These are phyloP conservation scores for Populus nigra DNA, from an alignment of 345 rosid genomes.

Conservation along the genomic window DNA sequence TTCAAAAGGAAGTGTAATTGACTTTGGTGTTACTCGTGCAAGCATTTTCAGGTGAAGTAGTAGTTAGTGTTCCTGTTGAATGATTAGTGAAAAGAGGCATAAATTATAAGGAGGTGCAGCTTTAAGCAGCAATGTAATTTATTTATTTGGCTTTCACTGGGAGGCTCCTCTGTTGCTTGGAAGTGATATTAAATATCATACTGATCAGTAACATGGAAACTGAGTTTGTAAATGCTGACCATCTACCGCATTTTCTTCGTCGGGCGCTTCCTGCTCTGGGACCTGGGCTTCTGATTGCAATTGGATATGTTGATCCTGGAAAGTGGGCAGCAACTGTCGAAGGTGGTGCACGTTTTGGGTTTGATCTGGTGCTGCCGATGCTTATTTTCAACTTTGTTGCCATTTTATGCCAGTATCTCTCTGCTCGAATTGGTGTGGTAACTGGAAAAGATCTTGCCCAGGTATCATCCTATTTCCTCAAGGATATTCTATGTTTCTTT, in stretches of 20 bases:
- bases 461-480: conserved; percentile 38
- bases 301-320: conserved; percentile 91
- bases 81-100: conserved; percentile 17
- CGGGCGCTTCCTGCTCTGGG: conserved; percentile 60
- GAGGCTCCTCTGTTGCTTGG: conserved; percentile 28
- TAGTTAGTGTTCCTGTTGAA: conserved; percentile 14
- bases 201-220: conserved; percentile 56
- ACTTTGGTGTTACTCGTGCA: conserved; percentile 1
- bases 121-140: conserved; percentile 31
- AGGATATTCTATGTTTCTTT: neutral
- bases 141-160: conserved; percentile 17
- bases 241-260: conserved; percentile 39
- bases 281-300: conserved; percentile 72
- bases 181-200: conserved; percentile 11
- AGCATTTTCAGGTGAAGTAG: conserved; percentile 13
- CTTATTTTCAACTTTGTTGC: conserved; percentile 75
- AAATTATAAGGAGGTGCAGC: conserved; percentile 12
- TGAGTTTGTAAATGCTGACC: conserved; percentile 39
- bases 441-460: conserved; percentile 86
- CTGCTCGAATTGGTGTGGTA: conserved; percentile 68
- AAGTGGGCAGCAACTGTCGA: conserved; percentile 92
- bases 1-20: conserved; percentile 11
- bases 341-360: conserved; percentile 88
- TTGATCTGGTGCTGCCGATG: conserved; percentile 61
- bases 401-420: conserved; percentile 81